Evolutionary conservation across 257 asterid species (phyloP).

Genomic region (Buddleja alternifolia): DNA sequence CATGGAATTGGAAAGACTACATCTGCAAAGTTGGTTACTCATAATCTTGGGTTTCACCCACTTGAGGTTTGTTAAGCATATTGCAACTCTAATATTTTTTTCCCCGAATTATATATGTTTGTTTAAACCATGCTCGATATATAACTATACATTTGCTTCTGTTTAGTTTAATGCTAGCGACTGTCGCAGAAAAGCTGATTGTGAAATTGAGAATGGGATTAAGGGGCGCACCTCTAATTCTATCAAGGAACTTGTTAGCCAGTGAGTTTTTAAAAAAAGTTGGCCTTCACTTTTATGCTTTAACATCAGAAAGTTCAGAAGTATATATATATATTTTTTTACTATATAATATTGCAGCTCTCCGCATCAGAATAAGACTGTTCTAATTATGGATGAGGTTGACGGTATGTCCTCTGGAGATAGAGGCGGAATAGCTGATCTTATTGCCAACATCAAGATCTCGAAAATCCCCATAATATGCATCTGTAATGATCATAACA

Average conservation of each 20-base stretch:
- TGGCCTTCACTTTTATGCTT: constrained; percentile 35
- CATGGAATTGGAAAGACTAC: constrained; percentile 99
- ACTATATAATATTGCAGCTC: constrained; percentile 61
- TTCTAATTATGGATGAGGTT: constrained; percentile 98
- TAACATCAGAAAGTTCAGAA: constrained; percentile 3
- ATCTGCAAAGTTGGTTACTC: constrained; percentile 88
- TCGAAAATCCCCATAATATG: constrained; percentile 96
- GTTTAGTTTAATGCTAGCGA: constrained; percentile 97
- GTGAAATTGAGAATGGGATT: constrained; percentile 86
- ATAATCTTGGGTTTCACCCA: constrained; percentile 87
- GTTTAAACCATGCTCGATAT: background rate
- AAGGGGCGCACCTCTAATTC: constrained; percentile 95
- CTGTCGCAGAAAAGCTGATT: constrained; percentile 96
- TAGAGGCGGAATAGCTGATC: constrained; percentile 99
- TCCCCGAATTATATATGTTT: background rate
- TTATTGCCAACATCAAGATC: constrained; percentile 89
- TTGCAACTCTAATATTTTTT: background rate
- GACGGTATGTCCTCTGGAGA: constrained; percentile 99
- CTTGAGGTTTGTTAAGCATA: constrained; percentile 71
- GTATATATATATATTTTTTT: constrained; percentile 24
- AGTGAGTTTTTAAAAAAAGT: constrained; percentile 61
- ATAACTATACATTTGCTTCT: constrained; percentile 21
- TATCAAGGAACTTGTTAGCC: constrained; percentile 86
- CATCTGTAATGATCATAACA: constrained; percentile 95
- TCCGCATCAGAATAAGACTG: constrained; percentile 69